Conservation (phyloP, 2,329 filamentous ascomycete genomes). For the Trichoderma citrinoviride region DNA sequence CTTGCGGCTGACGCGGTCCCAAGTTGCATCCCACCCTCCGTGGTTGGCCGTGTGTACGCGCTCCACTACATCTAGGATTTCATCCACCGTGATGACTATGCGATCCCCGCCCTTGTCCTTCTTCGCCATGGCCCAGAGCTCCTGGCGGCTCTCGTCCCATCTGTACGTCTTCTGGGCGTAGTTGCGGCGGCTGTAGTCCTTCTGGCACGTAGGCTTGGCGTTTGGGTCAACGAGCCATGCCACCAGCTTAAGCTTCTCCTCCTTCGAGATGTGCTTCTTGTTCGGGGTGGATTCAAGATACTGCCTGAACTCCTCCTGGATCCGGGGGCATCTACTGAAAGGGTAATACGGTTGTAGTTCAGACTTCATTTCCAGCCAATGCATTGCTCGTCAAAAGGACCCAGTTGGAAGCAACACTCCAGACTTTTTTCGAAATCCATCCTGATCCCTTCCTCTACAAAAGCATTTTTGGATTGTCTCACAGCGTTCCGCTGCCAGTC, state of each 20-base stretch:
- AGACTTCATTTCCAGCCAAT: not conserved
- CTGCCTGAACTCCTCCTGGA: not conserved
- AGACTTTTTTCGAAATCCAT: not conserved
- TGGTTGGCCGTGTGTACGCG: constrained; percentile 19
- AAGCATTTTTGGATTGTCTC: not conserved
- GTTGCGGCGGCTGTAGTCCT: constrained; percentile 23
- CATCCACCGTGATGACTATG: constrained; percentile 19
- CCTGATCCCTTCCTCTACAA: not conserved
- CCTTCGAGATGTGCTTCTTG: not conserved
- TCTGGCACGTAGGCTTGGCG: constrained; percentile 11
- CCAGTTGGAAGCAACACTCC: not conserved
- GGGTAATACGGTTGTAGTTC: not conserved
- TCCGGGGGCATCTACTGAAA: not conserved
- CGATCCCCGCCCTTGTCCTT: not conserved
- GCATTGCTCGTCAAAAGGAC: not conserved
- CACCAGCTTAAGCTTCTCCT: not conserved
- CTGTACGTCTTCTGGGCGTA: constrained; percentile 22
- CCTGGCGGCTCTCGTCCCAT: constrained; percentile 12
- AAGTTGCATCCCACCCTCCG: constrained; percentile 24
- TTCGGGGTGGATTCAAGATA: not conserved
- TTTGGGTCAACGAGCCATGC: not conserved
- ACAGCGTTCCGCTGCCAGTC: not conserved
- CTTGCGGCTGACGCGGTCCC: constrained; percentile 16
- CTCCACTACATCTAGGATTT: constrained; percentile 20
- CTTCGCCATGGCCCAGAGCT: constrained; percentile 7